Evolutionary conservation across 306 rosid genomes (phyloP).

Genomic region (Clitoria ternatea): DNA sequence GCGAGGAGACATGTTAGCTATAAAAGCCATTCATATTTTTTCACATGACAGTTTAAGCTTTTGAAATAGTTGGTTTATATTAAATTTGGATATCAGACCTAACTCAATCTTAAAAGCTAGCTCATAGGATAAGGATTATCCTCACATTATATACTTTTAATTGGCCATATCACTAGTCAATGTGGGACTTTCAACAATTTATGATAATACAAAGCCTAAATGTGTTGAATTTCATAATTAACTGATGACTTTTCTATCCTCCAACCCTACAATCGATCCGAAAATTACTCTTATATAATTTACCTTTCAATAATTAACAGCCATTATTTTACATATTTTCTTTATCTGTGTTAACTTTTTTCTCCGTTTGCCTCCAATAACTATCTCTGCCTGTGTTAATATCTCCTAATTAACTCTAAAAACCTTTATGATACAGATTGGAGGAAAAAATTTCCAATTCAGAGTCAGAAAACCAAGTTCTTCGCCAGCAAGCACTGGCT

Average conservation of each 20-base stretch:
- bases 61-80: constrained; percentile 4
- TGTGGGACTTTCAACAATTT: too few relatives aligned
- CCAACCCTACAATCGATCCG: neutral
- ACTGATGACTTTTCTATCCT: neutral
- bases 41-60: neutral
- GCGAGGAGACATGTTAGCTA: neutral
- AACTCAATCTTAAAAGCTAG: too few relatives aligned
- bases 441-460: constrained; percentile 95
- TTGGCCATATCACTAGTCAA: too few relatives aligned
- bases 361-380: neutral
- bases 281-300: neutral
- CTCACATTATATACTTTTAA: too few relatives aligned
- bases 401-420: constrained; percentile 8
- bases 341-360: neutral
- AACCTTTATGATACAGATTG: constrained; percentile 51
- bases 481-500: constrained; percentile 98
- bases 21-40: neutral
- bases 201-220: neutral
- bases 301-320: neutral
- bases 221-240: constrained; percentile 1
- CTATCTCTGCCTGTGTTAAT: constrained; percentile 8
- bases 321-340: constrained; percentile 7
- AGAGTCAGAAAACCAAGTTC: constrained; percentile 98
- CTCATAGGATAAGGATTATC: too few relatives aligned
- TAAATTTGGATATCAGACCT: too few relatives aligned